These are phyloP conservation scores for Neofusicoccum ribis DNA, from an alignment of 2,329 filamentous ascomycete genomes.

Conservation along the genomic window DNA sequence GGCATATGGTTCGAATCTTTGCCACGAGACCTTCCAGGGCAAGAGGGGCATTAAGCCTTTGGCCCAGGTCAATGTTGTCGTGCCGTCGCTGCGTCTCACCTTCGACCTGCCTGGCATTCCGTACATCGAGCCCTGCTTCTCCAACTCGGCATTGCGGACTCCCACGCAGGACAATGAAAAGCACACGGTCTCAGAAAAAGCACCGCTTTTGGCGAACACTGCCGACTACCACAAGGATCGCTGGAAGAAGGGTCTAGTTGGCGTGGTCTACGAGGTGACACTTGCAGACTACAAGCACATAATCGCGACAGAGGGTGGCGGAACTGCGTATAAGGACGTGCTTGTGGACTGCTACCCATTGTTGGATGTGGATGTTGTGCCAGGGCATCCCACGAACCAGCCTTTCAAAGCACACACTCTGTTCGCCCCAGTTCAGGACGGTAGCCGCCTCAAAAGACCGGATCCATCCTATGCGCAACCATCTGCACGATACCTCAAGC, in stretches of 20 bases:
- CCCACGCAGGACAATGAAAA: constrained; percentile 27
- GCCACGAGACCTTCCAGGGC: constrained; percentile 75
- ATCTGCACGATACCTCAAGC: constrained; percentile 77
- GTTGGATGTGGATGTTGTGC: constrained; percentile 57
- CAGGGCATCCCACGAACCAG: constrained; percentile 59
- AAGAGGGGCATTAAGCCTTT: constrained; percentile 77
- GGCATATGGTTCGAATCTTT: constrained; percentile 91
- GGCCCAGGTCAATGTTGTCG: constrained; percentile 77
- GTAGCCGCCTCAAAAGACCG: constrained; percentile 57
- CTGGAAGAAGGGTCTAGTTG: constrained; percentile 83
- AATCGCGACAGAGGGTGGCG: constrained; percentile 87
- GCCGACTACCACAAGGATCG: constrained; percentile 53
- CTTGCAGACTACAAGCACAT: constrained; percentile 78
- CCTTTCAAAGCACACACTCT: constrained; percentile 85
- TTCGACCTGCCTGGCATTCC: constrained; percentile 86
- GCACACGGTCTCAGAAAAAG: constrained; percentile 29
- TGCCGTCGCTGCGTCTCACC: constrained; percentile 73
- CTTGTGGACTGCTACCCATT: constrained; percentile 75
- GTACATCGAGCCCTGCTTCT: constrained; percentile 89
- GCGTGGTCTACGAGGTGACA: constrained; percentile 95
- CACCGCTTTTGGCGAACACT: constrained; percentile 26
- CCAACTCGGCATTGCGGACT: constrained; percentile 69
- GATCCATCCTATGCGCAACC: constrained; percentile 76
- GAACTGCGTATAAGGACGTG: constrained; percentile 80
- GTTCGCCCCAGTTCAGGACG: constrained; percentile 59